Evolutionary conservation across 192 early-diverging fungal genomes (phyloP).

Genomic region (Polychytrium aggregatum): DNA sequence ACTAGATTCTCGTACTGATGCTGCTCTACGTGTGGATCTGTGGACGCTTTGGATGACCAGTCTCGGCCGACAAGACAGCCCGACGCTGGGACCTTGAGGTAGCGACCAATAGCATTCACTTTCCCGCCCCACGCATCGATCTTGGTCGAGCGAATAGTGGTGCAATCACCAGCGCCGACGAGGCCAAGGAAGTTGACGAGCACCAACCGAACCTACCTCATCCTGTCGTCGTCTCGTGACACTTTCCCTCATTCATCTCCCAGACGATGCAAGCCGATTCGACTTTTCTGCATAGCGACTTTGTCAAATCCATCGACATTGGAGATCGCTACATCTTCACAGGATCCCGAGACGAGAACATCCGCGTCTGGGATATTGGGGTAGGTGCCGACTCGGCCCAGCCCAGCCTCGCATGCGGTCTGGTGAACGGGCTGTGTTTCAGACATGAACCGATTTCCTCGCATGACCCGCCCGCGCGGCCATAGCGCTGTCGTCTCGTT

Average conservation of each 20-base stretch:
- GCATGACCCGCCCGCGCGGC: slow-evolving; percentile 3
- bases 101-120: too few relatives aligned
- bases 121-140: too few relatives aligned
- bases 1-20: too few relatives aligned
- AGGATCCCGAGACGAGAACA: slow-evolving; percentile 71
- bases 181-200: too few relatives aligned
- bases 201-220: not conserved
- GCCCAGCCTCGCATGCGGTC: not conserved
- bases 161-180: too few relatives aligned
- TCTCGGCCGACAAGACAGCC: slow-evolving; percentile 84
- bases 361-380: slow-evolving; percentile 79
- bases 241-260: not conserved
- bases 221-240: not conserved
- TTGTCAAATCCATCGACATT: slow-evolving; percentile 57
- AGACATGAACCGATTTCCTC: too few relatives aligned
- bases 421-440: too few relatives aligned
- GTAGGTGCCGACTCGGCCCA: slow-evolving; percentile 34
- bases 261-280: slow-evolving; percentile 63
- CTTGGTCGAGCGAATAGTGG: too few relatives aligned
- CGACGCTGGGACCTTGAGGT: slow-evolving; percentile 78
- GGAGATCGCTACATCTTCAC: slow-evolving; percentile 65
- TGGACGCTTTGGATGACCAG: slow-evolving; percentile 18
- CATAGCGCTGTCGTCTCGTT: not conserved
- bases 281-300: slow-evolving; percentile 66
- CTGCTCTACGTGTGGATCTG: not conserved